Percentiles rank a stretch among this genome's conserved stretches.
Evolutionary conservation across 2,329 filamentous ascomycete species (phyloP).

Genomic region (Pseudocercospora fuligena): DNA sequence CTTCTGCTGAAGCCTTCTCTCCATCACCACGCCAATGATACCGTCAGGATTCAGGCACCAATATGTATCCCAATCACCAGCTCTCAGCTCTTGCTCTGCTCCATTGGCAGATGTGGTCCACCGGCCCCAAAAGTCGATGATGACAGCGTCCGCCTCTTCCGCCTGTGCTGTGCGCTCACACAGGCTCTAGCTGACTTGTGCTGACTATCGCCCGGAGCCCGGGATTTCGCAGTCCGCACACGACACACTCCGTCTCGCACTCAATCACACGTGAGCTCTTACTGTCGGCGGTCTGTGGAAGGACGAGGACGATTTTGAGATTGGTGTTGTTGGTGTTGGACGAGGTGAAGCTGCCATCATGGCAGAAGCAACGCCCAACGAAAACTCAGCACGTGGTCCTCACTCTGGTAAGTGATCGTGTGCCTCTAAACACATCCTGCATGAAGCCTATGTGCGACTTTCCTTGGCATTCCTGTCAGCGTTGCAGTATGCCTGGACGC

Average conservation of each 20-base stretch:
- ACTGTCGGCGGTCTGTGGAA: background rate
- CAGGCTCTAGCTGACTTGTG: background rate
- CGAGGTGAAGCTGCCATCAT: background rate
- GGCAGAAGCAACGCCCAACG: background rate
- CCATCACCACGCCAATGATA: constrained; percentile 3
- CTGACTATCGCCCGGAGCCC: background rate
- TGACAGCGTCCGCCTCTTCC: constrained; percentile 5
- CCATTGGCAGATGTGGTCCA: constrained; percentile 6
- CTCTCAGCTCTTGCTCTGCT: background rate
- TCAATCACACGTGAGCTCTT: background rate
- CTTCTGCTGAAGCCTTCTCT: background rate
- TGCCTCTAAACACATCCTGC: constrained; percentile 13
- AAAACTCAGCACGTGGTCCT: constrained; percentile 14
- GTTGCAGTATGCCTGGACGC: constrained; percentile 13
- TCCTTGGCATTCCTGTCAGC: constrained; percentile 15
- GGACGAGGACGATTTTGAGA: background rate
- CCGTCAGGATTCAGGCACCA: background rate
- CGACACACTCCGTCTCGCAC: background rate
- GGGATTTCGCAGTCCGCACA: constrained; percentile 7
- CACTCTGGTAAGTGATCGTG: constrained; percentile 24
- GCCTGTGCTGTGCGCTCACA: background rate
- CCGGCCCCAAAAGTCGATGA: background rate
- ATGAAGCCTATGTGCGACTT: constrained; percentile 16
- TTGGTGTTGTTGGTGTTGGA: background rate
- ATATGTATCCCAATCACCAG: background rate